Evolutionary conservation across 2,329 filamentous ascomycete genomes (phyloP).

Genomic region (Diplocarpon rosae): DNA sequence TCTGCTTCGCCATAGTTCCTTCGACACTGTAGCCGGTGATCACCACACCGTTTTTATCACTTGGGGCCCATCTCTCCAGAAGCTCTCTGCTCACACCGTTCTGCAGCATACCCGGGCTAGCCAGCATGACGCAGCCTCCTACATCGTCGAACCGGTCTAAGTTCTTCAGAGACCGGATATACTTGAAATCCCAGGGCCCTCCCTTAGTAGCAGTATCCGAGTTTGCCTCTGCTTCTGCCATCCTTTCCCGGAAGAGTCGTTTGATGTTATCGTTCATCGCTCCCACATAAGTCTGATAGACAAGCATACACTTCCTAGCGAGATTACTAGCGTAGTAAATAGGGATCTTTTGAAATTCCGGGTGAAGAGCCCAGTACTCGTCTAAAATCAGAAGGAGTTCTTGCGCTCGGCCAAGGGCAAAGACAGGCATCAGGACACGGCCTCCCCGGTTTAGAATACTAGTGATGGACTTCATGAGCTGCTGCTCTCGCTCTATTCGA

Average conservation of each 20-base stretch:
- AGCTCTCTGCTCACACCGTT: constrained; percentile 90
- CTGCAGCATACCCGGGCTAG: constrained; percentile 95
- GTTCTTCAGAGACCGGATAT: constrained; percentile 82
- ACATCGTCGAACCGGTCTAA: constrained; percentile 94
- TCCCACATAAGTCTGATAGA: constrained; percentile 95
- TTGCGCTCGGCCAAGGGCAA: constrained; percentile 86
- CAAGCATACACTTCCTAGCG: constrained; percentile 93
- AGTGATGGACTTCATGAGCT: constrained; percentile 92
- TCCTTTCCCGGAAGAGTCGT: constrained; percentile 80
- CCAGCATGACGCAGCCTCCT: constrained; percentile 92
- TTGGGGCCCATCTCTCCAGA: constrained; percentile 90
- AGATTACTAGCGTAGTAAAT: constrained; percentile 98
- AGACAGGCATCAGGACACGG: constrained; percentile 87
- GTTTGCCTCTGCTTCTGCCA: constrained; percentile 78
- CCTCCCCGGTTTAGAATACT: constrained; percentile 83
- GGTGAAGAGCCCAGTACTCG: constrained; percentile 89
- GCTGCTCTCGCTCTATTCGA: constrained; percentile 79
- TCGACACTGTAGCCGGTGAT: constrained; percentile 98
- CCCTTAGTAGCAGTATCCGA: constrained; percentile 66
- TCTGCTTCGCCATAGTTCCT: constrained; percentile 93
- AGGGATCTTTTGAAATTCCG: constrained; percentile 78
- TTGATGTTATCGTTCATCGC: constrained; percentile 99
- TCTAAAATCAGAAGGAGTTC: constrained; percentile 90
- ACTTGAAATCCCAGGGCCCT: constrained; percentile 94
- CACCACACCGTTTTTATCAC: constrained; percentile 93